Evolutionary conservation across 2,329 filamentous ascomycete genomes (phyloP).

Genomic region (Aureobasidium musti): DNA sequence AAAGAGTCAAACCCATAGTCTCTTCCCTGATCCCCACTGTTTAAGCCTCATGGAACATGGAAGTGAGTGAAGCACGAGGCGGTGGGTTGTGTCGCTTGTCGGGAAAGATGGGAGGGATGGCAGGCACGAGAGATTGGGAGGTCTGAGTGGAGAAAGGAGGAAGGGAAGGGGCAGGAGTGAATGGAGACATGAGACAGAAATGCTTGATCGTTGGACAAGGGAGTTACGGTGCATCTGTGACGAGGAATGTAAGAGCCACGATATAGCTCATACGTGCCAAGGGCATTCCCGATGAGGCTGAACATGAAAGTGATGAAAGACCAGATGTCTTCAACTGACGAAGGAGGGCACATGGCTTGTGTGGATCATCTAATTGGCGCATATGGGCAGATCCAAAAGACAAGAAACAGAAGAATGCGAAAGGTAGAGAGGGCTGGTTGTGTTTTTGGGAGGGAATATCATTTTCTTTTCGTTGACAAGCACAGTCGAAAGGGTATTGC

Average conservation of each 20-base stretch:
- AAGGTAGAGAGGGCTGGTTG: neutral
- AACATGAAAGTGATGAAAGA: too few species aligned
- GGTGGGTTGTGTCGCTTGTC: neutral
- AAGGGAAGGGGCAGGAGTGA: neutral
- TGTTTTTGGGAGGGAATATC: conserved; percentile 11
- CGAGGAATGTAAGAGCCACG: neutral
- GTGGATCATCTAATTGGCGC: neutral
- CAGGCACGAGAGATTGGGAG: neutral
- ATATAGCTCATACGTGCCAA: neutral
- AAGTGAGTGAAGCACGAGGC: neutral
- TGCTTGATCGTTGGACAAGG: neutral
- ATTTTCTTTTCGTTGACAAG: conserved; percentile 29
- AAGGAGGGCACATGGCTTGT: neutral
- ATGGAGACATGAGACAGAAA: neutral
- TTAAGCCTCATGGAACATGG: conserved; percentile 10
- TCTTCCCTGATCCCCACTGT: neutral
- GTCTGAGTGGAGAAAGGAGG: neutral
- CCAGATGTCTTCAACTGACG: too few species aligned
- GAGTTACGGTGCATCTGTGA: neutral
- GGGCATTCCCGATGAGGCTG: too few species aligned
- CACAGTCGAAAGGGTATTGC: conserved; percentile 17
- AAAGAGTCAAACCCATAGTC: neutral
- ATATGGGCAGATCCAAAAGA: neutral
- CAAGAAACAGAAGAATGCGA: neutral
- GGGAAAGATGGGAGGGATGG: neutral